Evolutionary conservation across 176 grass and related monocot genomes (phyloP), one percentile per base, ranked within the genome.

Genomic region (Triticum turgidum): DNA sequence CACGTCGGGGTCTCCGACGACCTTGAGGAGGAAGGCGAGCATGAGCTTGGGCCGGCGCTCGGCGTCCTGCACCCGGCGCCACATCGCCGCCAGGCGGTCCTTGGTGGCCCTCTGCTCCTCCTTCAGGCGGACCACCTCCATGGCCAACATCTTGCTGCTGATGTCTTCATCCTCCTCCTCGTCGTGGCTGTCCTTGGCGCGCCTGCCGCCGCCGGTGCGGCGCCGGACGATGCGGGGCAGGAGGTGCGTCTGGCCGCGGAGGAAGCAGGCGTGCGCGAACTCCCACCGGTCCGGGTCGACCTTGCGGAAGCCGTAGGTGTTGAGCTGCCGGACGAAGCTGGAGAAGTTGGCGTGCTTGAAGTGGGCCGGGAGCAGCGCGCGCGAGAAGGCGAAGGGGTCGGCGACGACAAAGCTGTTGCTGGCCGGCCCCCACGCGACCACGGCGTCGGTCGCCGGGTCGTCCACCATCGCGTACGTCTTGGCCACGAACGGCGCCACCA

Each of bases 321-420:
- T 98, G 86, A 98, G 96, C 88, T 98, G 93, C 1, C 96, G 74
- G 11, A 98, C 90, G 86, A 98, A 98, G 93, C 91, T 95, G 65
- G 91, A 95, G 92, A 98, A 98, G 84, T 98, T 98, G 68, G 79
- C 84, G 87, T 95, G 93, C 91, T 98, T 98, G 84, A 98, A 98
- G 87, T 24, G 24, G 24, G 24, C 24, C 9, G 96, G 93, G 13
- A 98, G 91, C 20, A 98, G 86, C 35, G 84, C 80, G 84, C 89
- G 92, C 54, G 90, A 92, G 90, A 98, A 98, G 32, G 54, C 92
- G 86, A 96, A 94, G 3, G 92, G 88, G 68, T 94, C 96, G 20
- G 65, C 83, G n/a, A 98, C 92, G 51, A 98, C 81, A 88, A 98
- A 96, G 90, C 92, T 96, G 91, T 96, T 96, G 90, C 20, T 91